Conservation (phyloP, 257 asterid genomes). For the Phtheirospermum japonicum region DNA sequence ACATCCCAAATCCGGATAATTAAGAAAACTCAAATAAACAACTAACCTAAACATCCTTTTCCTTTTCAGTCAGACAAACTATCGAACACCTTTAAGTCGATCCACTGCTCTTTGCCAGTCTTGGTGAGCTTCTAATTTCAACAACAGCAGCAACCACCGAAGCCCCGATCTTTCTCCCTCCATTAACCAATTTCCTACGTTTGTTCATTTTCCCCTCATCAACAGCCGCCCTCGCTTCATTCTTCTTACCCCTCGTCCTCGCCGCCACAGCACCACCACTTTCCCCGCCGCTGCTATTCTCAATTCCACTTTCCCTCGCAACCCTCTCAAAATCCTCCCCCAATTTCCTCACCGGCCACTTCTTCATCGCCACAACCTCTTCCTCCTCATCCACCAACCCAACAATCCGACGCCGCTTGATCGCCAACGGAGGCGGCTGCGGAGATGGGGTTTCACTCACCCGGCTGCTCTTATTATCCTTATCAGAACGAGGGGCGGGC, state of each 20-base stretch:
- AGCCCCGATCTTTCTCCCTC: slow-evolving; percentile 27
- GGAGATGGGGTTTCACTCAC: slow-evolving; percentile 42
- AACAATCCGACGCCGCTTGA: slow-evolving; percentile 60
- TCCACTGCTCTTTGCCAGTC: slow-evolving; percentile 35
- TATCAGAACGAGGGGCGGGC: neutral
- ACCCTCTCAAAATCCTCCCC: slow-evolving; percentile 78
- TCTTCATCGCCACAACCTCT: slow-evolving; percentile 33
- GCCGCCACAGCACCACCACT: slow-evolving; percentile 20
- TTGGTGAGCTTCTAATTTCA: slow-evolving; percentile 55
- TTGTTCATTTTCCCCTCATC: slow-evolving; percentile 23
- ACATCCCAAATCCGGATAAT: neutral
- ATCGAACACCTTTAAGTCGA: slow-evolving; percentile 32
- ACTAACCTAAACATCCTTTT: neutral
- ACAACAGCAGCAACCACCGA: slow-evolving; percentile 27
- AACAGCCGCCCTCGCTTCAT: neutral
- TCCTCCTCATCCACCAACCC: slow-evolving; percentile 50
- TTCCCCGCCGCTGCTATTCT: neutral
- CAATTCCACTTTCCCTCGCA: slow-evolving; percentile 48
- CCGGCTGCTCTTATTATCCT: neutral
- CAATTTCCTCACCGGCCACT: slow-evolving; percentile 60
- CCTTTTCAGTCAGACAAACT: slow-evolving; percentile 25
- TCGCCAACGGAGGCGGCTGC: slow-evolving; percentile 68
- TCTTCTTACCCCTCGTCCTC: slow-evolving; percentile 37
- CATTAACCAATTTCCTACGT: slow-evolving; percentile 35
- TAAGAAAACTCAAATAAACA: neutral